Conservation (phyloP, 352 stramenopile species). For the Globisporangium heterothallicum region DNA sequence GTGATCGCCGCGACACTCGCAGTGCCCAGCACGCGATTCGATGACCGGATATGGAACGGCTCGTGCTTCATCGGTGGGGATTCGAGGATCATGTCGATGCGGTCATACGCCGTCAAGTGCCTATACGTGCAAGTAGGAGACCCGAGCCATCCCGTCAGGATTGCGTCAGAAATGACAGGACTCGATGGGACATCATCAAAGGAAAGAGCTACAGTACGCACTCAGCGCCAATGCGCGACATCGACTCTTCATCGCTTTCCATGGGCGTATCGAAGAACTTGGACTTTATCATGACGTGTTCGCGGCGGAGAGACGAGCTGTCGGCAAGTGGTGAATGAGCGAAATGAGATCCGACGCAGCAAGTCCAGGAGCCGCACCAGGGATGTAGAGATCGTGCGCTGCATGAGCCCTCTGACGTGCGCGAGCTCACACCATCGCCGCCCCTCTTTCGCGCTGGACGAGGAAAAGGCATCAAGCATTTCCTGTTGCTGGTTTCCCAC, state of each 20-base stretch:
- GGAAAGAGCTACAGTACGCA: background rate
- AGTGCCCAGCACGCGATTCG: background rate
- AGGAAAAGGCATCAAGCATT: too few relatives aligned
- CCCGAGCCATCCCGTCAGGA: too few relatives aligned
- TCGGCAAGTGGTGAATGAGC: too few relatives aligned
- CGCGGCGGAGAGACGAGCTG: too few relatives aligned
- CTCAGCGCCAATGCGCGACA: background rate
- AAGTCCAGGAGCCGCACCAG: too few relatives aligned
- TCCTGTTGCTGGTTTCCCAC: too few relatives aligned
- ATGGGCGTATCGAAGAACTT: conserved; percentile 3
- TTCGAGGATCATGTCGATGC: conserved; percentile 10
- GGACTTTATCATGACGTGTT: conserved; percentile 1
- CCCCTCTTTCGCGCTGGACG: too few relatives aligned
- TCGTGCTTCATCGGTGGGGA: conserved; percentile 4
- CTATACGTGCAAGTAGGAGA: background rate
- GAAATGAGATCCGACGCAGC: too few relatives aligned
- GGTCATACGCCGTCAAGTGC: conserved; percentile 2
- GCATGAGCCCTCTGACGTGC: too few relatives aligned
- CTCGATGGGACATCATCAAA: background rate
- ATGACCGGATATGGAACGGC: background rate
- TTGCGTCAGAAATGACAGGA: too few relatives aligned
- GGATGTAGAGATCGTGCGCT: too few relatives aligned
- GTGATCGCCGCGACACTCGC: conserved; percentile 34
- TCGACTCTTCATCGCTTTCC: conserved; percentile 4
- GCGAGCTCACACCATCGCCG: too few relatives aligned